phyloP scores from a whole-genome alignment of 495 filamentous ascomycete genomes.

The Talaromyces adpressus region DNA sequence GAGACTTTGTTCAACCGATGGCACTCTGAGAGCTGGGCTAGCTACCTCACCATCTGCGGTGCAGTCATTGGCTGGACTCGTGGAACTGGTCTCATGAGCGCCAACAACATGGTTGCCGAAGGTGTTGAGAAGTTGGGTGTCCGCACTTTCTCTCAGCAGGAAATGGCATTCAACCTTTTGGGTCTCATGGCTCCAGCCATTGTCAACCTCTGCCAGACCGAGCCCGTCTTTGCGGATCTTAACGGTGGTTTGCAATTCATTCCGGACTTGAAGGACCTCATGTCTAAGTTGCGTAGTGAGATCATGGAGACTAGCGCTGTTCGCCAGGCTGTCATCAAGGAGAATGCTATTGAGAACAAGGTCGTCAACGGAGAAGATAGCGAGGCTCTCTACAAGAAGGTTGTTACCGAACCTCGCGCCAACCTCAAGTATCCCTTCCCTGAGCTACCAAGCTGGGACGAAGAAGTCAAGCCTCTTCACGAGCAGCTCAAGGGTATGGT shows the following conservation, averaged over 20 bases:
- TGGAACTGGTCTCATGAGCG: constrained; percentile 95
- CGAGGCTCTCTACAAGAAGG: constrained; percentile 89
- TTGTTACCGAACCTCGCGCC: constrained; percentile 84
- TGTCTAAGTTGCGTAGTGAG: constrained; percentile 82
- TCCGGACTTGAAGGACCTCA: constrained; percentile 89
- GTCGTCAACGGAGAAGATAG: constrained; percentile 91
- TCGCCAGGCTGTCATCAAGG: constrained; percentile 86
- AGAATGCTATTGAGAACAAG: constrained; percentile 96
- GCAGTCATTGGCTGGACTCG: constrained; percentile 99
- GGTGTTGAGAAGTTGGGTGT: constrained; percentile 95
- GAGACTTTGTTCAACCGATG: constrained; percentile 98
- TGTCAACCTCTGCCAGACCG: constrained; percentile 90
- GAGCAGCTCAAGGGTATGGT: constrained; percentile 92
- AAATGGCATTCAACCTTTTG: constrained; percentile 99
- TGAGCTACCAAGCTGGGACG: constrained; percentile 79
- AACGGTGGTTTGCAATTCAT: constrained; percentile 98
- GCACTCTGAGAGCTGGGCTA: constrained; percentile 95
- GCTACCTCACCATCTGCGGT: constrained; percentile 97
- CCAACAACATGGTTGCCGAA: constrained; percentile 96
- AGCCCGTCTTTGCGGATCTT: constrained; percentile 94
- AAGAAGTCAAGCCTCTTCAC: constrained; percentile 82
- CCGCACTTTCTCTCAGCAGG: constrained; percentile 96
- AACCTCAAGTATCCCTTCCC: constrained; percentile 98
- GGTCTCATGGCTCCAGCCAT: constrained; percentile 93
- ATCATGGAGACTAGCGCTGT: constrained; percentile 93